Evolutionary conservation across 176 grass and related monocot genomes (phyloP), one percentile per base, ranked within the genome.

Genomic region (Zoysia japonica): DNA sequence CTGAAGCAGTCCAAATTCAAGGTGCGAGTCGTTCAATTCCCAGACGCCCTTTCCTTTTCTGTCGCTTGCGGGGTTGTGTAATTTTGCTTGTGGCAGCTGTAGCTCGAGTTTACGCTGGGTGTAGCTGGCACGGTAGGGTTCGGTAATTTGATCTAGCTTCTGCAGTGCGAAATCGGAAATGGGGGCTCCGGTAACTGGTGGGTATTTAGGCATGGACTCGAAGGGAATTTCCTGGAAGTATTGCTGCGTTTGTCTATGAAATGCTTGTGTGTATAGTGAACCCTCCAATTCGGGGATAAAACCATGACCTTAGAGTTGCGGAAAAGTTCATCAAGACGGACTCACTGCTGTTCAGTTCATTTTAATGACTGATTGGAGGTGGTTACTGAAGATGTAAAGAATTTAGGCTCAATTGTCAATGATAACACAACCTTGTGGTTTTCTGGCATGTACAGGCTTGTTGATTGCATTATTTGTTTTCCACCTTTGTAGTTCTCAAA

Each of bases 1-100:
- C 93, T 93, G 40, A 97, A 97, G 78, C 90, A 97, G 56, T 60
- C 80, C 41, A 97, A 97, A 59, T 97, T 97, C 73, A 93, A 90
- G 90, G 90, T 90, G 64, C 19, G 79, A 6, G 11, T 39, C 5
- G 59, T 41, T 74, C 60, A 41, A 61, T 42, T 11, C 45, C 36
- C 52, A 4, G 5, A 36, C 0, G 3, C 19, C 39, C 9, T 1
- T 16, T 48, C 61, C 7, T 41, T 45, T 71, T 14, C 38, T 39
- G 35, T 10, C 7, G 69, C 68, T 20, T 55, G 49, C 20, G 6
- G 28, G 28, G 37, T 72, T 54, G 2, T 3, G 55, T 41, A 46
- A 10, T 47, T 68, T 47, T 47, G 19, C n/a, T 11, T 70, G 46
- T 47, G 9, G 44, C 16, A 3, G 8, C 1, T 42, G 14, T 20